Conservation (phyloP, 176 grass and related monocot species). For the Musa beccarii region DNA sequence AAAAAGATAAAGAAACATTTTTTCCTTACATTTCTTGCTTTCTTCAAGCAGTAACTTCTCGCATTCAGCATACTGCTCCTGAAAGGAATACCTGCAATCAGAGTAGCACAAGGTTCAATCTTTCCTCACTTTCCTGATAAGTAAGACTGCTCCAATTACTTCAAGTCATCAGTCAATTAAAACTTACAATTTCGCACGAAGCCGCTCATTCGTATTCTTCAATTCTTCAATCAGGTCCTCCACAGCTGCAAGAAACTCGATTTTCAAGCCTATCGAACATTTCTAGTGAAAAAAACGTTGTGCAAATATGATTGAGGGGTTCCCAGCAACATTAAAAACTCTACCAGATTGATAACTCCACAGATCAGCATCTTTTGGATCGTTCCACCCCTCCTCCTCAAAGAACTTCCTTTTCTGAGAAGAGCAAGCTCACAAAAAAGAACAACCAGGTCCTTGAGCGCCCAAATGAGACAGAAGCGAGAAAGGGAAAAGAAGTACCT, state of each 20-base stretch:
- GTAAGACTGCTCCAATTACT: not conserved
- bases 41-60: conserved; percentile 26
- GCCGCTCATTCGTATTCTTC: conserved; percentile 30
- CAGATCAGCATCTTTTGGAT: not conserved
- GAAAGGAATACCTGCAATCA: conserved; percentile 27
- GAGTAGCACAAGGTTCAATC: not conserved
- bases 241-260: conserved; percentile 17
- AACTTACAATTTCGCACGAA: conserved; percentile 41
- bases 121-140: not conserved
- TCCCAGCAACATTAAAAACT: not conserved
- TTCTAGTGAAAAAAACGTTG: not conserved
- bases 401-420: conserved; percentile 42
- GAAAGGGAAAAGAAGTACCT: conserved; percentile 11
- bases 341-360: conserved; percentile 31
- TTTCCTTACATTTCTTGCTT: conserved; percentile 20
- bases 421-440: not conserved
- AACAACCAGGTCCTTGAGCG: not conserved
- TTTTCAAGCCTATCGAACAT: not conserved
- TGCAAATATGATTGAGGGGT: not conserved
- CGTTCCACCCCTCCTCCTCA: conserved; percentile 23
- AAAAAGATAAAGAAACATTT: not conserved
- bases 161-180: not conserved
- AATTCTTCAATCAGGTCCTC: conserved; percentile 27
- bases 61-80: conserved; percentile 24
- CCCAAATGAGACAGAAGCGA: not conserved